Base-by-base conservation (phyloP, 495 filamentous ascomycete species). In the Mycothermus thermophilus region DNA sequence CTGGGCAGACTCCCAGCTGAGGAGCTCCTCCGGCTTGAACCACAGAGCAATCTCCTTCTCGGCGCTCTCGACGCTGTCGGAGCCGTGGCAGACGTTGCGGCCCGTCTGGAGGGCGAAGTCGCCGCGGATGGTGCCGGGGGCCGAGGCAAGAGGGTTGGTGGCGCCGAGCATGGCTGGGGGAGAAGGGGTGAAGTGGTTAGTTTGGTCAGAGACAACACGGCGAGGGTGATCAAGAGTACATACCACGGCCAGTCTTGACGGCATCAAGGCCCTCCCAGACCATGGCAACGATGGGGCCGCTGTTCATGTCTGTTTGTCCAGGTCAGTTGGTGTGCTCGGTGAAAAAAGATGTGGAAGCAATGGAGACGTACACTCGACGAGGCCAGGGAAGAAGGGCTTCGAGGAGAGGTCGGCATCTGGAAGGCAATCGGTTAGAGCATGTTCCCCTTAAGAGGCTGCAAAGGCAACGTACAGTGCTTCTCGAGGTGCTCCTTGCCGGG, bases 81-180 rank as follows among this genome's bases (percentile, higher is more conserved):
- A 93, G 58, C 90, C 90, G 75, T 97, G 90, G 78, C 90, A 95
- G 65, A 97, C 83, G 73, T 97, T 97, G 59, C 90, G 85, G 67
- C 90, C 90, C 53, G 90, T 82, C 54, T 87, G 83, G 31, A 71
- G 59, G 44, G 59, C 58, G 40, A 42, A 62, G 52, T 65, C 81
- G 62, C 87, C 88, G 69, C 90, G 84, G 69, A 96, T 96, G 65
- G 90, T 96, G 56, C 90, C 90, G 34, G 90, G 90, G 47, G 76
- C 73, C 26, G 88, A 94, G 55, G 77, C 81, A 42, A 87, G 71
- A 48, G 90, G 90, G 79, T 97, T 96, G 67, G 90, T 97, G 66
- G 88, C 88, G 66, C 90, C 90, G 56, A 97, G 82, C 62, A 97
- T 72, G 61, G 66, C 74, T 83, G 44, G 25, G 27, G 13, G 19